These are phyloP conservation scores for Arxiozyma bovina DNA, from an alignment of 1,139 yeast genomes.

Conservation along the genomic window DNA sequence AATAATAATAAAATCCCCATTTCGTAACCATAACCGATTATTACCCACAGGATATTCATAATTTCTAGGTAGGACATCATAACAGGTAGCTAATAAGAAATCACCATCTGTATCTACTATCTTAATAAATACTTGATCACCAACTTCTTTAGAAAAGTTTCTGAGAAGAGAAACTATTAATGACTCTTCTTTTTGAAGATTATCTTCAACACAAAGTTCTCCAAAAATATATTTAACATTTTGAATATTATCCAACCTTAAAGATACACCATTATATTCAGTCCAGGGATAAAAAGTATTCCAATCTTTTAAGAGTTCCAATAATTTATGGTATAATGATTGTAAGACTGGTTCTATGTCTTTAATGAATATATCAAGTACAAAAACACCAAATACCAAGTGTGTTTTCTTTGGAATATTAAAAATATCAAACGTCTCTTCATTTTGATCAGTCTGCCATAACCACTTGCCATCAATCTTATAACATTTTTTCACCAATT, in stretches of 20 bases:
- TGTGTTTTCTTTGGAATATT: slow-evolving; percentile 18
- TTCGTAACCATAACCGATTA: slow-evolving; percentile 27
- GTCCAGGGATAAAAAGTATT: slow-evolving; percentile 39
- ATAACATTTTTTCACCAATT: slow-evolving; percentile 4
- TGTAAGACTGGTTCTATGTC: slow-evolving; percentile 13
- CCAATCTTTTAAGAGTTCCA: slow-evolving; percentile 35
- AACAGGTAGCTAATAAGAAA: slow-evolving; percentile 43
- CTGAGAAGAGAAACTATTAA: slow-evolving; percentile 35
- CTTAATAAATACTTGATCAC: slow-evolving; percentile 37
- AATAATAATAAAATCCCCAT: slow-evolving; percentile 25
- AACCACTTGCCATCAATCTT: slow-evolving; percentile 12
- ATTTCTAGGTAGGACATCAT: slow-evolving; percentile 35
- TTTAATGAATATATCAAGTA: slow-evolving; percentile 16
- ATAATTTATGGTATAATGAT: slow-evolving; percentile 19
- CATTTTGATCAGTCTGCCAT: slow-evolving; percentile 23
- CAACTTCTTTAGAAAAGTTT: slow-evolving; percentile 26
- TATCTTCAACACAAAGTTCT: slow-evolving; percentile 24
- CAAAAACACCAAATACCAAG: slow-evolving; percentile 25
- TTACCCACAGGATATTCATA: slow-evolving; percentile 26
- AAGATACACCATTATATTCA: slow-evolving; percentile 19
- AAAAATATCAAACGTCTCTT: slow-evolving; percentile 12
- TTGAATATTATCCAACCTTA: slow-evolving; percentile 6
- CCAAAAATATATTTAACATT: slow-evolving; percentile 19
- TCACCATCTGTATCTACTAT: slow-evolving; percentile 51
- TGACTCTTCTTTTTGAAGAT: slow-evolving; percentile 20